A percentile compares a stretch with the other conserved stretches of the same genome.
Conservation (phyloP, 169 alveolate species). For the Plasmodium berghei region DNA sequence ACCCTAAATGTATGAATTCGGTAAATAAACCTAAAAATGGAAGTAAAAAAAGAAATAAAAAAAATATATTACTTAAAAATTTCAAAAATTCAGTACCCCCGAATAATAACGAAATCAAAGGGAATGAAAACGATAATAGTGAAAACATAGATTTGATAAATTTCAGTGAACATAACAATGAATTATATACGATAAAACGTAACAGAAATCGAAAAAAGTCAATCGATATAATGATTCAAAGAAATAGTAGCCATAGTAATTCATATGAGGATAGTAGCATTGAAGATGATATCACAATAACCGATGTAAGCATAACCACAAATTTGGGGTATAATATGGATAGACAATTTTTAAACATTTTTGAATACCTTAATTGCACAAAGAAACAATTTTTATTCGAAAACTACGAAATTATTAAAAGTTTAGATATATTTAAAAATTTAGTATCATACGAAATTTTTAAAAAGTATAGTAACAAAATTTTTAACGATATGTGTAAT, state of each 20-base stretch:
- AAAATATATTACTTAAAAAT: too few species aligned
- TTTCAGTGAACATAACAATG: too few species aligned
- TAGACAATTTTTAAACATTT: background rate
- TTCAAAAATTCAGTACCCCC: too few species aligned
- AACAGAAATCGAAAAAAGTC: too few species aligned
- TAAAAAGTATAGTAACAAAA: background rate
- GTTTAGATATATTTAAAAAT: constrained; percentile 7
- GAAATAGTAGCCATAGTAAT: constrained; percentile 7
- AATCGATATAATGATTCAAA: too few species aligned
- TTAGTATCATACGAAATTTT: background rate
- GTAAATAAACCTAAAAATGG: too few species aligned
- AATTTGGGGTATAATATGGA: constrained; percentile 5
- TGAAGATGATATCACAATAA: constrained; percentile 1
- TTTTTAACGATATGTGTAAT: background rate
- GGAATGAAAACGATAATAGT: too few species aligned
- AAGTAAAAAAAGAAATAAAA: too few species aligned
- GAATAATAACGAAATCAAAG: too few species aligned
- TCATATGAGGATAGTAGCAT: background rate
- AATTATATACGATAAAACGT: too few species aligned
- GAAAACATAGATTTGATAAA: too few species aligned
- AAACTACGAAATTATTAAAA: constrained; percentile 5
- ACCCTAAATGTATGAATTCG: too few species aligned
- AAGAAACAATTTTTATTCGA: background rate
- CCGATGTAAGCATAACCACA: constrained; percentile 13
- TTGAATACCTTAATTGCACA: constrained; percentile 25